These are phyloP conservation scores for Macadamia tetraphylla DNA, from an alignment of 164 flowering plant species.

Conservation along the genomic window DNA sequence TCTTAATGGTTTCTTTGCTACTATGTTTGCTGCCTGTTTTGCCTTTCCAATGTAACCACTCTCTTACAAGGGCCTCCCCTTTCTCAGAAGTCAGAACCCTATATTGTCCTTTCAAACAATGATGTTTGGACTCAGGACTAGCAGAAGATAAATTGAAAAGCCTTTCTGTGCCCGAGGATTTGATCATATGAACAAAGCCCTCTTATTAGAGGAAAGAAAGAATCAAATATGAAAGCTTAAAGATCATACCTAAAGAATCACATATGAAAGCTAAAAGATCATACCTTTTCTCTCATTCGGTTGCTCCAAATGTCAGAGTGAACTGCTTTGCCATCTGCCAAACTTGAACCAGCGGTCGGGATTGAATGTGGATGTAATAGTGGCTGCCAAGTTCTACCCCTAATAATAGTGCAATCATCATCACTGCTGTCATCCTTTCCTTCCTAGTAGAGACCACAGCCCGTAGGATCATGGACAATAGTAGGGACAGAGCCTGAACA, in stretches of 20 bases:
- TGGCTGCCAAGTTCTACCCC: constrained; percentile 52
- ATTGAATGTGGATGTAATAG: constrained; percentile 37
- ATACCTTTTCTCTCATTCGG: constrained; percentile 75
- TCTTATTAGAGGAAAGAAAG: no score
- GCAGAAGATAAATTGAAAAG: not conserved
- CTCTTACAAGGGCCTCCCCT: no score
- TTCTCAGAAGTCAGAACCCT: no score
- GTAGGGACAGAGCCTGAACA: constrained; percentile 53
- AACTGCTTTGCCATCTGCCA: constrained; percentile 28
- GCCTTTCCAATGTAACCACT: no score
- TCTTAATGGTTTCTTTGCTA: no score
- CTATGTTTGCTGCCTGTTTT: no score
- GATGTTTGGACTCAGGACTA: not conserved
- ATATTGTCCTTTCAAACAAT: no score
- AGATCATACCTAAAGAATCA: constrained; percentile 33
- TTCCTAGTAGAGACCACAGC: constrained; percentile 45
- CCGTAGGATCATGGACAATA: constrained; percentile 51
- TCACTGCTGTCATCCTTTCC: constrained; percentile 38
- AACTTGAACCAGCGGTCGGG: constrained; percentile 41
- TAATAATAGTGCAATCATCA: constrained; percentile 39
- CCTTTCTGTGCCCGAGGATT: not conserved
- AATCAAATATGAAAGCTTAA: not conserved
- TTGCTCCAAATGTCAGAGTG: constrained; percentile 63
- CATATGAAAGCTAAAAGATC: not conserved
- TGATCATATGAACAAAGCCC: not conserved